Evolutionary conservation across 2,329 filamentous ascomycete genomes (phyloP), one percentile per base, ranked within the genome.

Genomic region (Neurospora crassa): DNA sequence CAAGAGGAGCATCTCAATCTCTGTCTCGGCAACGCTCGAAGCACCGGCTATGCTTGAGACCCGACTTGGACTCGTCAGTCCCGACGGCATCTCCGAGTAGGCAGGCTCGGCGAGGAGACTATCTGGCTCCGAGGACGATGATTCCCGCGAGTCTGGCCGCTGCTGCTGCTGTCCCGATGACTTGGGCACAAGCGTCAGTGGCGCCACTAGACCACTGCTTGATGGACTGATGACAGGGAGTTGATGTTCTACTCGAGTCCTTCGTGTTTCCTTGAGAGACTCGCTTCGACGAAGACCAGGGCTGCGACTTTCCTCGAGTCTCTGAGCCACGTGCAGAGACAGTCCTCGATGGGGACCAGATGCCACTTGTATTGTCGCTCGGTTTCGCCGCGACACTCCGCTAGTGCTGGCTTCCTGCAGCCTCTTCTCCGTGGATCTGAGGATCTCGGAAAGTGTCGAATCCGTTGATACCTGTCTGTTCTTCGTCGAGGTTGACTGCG

Each of bases 391-490:
- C 34, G 42, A 29, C 1, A 68, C 67, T 24, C 43, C 70, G 40
- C 41, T 74, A 53, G 68, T 68, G 45, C 45, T 71, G 6, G 72
- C 77, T 59, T 72, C 74, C 24, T 82, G 79, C 16, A 88, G 80
- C 11, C 86, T 80, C 78, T 84, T 80, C 37, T 88, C 87, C 1
- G 86, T 89, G 42, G 82, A 85, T 63, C 81, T 81, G 41, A 89
- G 79, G 40, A 89, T 88, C 72, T 84, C 80, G 1, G 82, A 80
- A 37, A 89, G 76, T 1, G 85, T 85, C 12, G 82, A 81, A 73
- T 88, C 86, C 0, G 85, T 81, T 45, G 78, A 80, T 68, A 76
- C 76, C 29, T 79, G 75, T 37, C 78, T 76, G 59, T 76, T 70
- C 18, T 76, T 74, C 0, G 75, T 37, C 16, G 53, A 72, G 40